phyloP scores from a whole-genome alignment of 2,329 filamentous ascomycete genomes.

The Ophiosphaerella narmari region DNA sequence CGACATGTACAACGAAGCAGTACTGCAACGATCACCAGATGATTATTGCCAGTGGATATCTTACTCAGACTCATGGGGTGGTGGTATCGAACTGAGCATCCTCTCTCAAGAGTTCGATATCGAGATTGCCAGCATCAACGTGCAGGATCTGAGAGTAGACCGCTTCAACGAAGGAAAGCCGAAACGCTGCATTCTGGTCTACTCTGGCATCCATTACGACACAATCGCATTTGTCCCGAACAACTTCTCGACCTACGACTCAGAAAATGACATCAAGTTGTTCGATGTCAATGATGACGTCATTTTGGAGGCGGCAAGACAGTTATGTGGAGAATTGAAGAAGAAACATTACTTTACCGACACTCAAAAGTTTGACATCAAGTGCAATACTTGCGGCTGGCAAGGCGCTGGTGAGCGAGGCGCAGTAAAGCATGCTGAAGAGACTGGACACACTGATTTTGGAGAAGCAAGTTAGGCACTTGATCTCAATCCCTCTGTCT shows the following conservation, averaged over 20 bases:
- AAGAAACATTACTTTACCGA: slow-evolving; percentile 86
- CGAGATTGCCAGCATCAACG: slow-evolving; percentile 84
- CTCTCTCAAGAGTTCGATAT: slow-evolving; percentile 82
- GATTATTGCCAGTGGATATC: slow-evolving; percentile 84
- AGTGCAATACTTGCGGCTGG: slow-evolving; percentile 75
- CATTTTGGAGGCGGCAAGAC: slow-evolving; percentile 62
- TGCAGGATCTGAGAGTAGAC: slow-evolving; percentile 69
- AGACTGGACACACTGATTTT: slow-evolving; percentile 55
- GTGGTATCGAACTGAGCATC: slow-evolving; percentile 86
- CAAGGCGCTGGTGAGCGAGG: slow-evolving; percentile 69
- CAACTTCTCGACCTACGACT: slow-evolving; percentile 63
- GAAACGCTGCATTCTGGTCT: slow-evolving; percentile 78
- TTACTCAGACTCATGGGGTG: slow-evolving; percentile 83
- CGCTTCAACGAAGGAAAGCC: slow-evolving; percentile 74
- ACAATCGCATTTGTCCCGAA: slow-evolving; percentile 73
- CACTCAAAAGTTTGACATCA: slow-evolving; percentile 76
- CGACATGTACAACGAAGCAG: slow-evolving; percentile 72
- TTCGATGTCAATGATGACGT: slow-evolving; percentile 64
- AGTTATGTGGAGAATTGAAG: slow-evolving; percentile 63
- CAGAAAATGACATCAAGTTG: slow-evolving; percentile 80
- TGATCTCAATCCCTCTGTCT: too few species aligned
- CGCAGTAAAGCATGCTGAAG: slow-evolving; percentile 65
- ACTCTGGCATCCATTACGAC: slow-evolving; percentile 94
- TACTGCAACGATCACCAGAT: slow-evolving; percentile 71
- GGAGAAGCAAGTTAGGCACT: slow-evolving; percentile 32